Evolutionary conservation across 2,329 filamentous ascomycete species (phyloP).

Genomic region (Plectosphaerella plurivora): DNA sequence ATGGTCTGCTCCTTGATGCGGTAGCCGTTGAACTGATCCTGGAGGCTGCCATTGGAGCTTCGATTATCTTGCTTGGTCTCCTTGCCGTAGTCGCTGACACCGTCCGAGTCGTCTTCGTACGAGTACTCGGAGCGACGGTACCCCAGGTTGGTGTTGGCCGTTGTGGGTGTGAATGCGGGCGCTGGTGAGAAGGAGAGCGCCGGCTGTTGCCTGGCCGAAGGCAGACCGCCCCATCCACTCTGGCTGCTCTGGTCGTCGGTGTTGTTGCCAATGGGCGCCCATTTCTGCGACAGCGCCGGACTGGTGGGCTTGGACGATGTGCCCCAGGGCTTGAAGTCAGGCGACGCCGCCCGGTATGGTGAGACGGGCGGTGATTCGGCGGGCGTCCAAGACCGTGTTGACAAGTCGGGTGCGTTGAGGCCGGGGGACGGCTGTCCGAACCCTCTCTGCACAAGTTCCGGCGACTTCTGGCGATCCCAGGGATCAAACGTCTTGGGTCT

Average conservation of each 20-base stretch:
- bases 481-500: too few relatives aligned
- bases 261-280: constrained; percentile 2
- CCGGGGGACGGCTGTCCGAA: too few relatives aligned
- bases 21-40: neutral
- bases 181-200: neutral
- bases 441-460: too few relatives aligned
- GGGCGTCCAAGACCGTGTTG: neutral
- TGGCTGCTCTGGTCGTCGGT: neutral
- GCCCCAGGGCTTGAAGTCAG: too few relatives aligned
- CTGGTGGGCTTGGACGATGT: neutral
- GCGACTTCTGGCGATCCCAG: too few relatives aligned
- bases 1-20: constrained; percentile 7
- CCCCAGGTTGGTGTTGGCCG: neutral
- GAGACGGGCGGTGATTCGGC: neutral
- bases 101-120: constrained; percentile 13
- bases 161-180: neutral
- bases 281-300: neutral
- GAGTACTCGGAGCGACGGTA: neutral
- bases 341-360: neutral
- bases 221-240: neutral
- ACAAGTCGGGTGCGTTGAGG: too few relatives aligned
- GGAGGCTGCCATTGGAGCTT: neutral
- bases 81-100: constrained; percentile 5
- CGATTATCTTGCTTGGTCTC: neutral
- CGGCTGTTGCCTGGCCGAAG: neutral